A percentile compares a stretch with the other conserved stretches of the same genome.
These are phyloP conservation scores for Chiua virens DNA, from an alignment of 768 basidiomycete species.

Conservation along the genomic window DNA sequence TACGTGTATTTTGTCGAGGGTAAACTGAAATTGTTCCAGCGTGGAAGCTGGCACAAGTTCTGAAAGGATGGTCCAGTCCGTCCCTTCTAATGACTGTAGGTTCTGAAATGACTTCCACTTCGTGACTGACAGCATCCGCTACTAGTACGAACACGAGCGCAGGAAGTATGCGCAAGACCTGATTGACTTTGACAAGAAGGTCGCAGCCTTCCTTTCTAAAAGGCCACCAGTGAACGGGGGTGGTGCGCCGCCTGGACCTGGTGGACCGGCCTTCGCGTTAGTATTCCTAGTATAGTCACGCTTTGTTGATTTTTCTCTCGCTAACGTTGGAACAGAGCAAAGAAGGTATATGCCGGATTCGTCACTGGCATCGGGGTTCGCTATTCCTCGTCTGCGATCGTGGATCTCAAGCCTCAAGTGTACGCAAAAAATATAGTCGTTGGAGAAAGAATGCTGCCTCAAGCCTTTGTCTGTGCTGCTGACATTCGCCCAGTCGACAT, in stretches of 20 bases:
- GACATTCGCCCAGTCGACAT: slow-evolving; percentile 39
- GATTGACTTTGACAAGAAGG: slow-evolving; percentile 68
- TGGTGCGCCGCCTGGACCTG: slow-evolving; percentile 38
- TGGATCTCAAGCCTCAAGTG: slow-evolving; percentile 30
- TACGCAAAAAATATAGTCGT: slow-evolving; percentile 34
- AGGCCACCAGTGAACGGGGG: slow-evolving; percentile 45
- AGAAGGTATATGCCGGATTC: slow-evolving; percentile 38
- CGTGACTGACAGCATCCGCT: neutral
- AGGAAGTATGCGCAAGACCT: slow-evolving; percentile 69
- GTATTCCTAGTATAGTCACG: neutral
- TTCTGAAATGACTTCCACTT: neutral
- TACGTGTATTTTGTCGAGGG: slow-evolving; percentile 39
- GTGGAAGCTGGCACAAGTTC: slow-evolving; percentile 50
- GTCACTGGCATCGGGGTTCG: slow-evolving; percentile 41
- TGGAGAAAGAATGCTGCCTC: slow-evolving; percentile 41
- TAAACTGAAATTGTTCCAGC: slow-evolving; percentile 45
- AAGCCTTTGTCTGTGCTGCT: slow-evolving; percentile 35
- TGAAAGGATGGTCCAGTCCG: slow-evolving; percentile 40
- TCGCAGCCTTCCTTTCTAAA: slow-evolving; percentile 62
- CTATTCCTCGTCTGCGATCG: slow-evolving; percentile 39
- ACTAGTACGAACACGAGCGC: slow-evolving; percentile 68
- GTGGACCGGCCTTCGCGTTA: no score
- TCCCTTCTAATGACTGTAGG: slow-evolving; percentile 43
- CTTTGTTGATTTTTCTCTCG: neutral
- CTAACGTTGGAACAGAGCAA: slow-evolving; percentile 28